These are phyloP conservation scores for Boletus vermiculosoides DNA, from an alignment of 768 basidiomycete genomes.

Conservation along the genomic window DNA sequence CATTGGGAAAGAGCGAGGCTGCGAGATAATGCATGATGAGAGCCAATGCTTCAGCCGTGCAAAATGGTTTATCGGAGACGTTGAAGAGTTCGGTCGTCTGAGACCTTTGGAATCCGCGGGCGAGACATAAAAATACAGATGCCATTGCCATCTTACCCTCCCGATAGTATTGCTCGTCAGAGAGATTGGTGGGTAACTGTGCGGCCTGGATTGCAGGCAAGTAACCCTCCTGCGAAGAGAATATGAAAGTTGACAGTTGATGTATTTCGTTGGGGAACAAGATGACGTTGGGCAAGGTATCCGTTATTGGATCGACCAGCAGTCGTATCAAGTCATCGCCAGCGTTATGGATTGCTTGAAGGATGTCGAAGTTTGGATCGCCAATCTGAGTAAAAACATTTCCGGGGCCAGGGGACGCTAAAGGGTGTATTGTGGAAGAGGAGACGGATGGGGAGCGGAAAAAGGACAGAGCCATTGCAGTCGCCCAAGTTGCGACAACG, in stretches of 20 bases:
- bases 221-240: conserved; percentile 36
- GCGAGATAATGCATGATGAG: conserved; percentile 50
- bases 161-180: conserved; percentile 24
- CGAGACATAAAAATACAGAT: conserved; percentile 44
- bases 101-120: conserved; percentile 42
- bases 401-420: conserved; percentile 22
- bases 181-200: conserved; percentile 23
- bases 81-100: conserved; percentile 25
- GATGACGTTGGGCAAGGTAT: conserved; percentile 41
- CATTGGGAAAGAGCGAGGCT: conserved; percentile 40
- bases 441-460: conserved; percentile 22
- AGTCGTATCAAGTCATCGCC: conserved; percentile 34
- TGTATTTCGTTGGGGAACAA: conserved; percentile 41
- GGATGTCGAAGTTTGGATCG: conserved; percentile 36
- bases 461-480: conserved; percentile 33
- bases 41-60: conserved; percentile 37
- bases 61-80: conserved; percentile 28
- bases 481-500: conserved; percentile 38
- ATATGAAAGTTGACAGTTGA: conserved; percentile 37
- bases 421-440: conserved; percentile 18
- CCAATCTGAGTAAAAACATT: conserved; percentile 26
- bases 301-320: conserved; percentile 36
- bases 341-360: conserved; percentile 35
- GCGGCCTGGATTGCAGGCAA: conserved; percentile 34
- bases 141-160: conserved; percentile 36